Conservation (phyloP, 2,329 filamentous ascomycete genomes). For the Sarocladium oryzae region DNA sequence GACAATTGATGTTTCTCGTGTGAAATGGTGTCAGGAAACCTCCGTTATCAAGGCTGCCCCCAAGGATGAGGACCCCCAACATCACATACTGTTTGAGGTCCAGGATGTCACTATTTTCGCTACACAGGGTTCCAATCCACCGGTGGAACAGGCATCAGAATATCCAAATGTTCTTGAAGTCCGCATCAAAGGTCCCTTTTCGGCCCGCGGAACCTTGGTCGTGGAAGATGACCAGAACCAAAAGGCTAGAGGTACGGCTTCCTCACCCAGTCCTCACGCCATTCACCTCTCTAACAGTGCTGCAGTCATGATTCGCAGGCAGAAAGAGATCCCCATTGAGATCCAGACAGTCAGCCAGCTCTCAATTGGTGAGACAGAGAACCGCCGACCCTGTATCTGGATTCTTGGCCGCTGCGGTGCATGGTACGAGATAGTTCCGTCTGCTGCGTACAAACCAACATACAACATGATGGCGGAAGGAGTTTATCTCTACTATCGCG, state of each 20-base stretch:
- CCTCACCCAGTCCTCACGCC: background rate
- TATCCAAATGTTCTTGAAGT: constrained; percentile 56
- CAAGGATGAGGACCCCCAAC: constrained; percentile 29
- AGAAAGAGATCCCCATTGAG: constrained; percentile 36
- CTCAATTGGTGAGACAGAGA: constrained; percentile 45
- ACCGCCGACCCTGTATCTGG: constrained; percentile 56
- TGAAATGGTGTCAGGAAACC: constrained; percentile 27
- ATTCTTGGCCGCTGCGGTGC: constrained; percentile 52
- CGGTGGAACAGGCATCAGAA: too few relatives aligned
- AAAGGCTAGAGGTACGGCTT: constrained; percentile 26
- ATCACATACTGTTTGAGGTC: constrained; percentile 58
- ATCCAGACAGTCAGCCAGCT: constrained; percentile 40
- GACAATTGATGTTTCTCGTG: constrained; percentile 31
- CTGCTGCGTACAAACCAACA: constrained; percentile 47
- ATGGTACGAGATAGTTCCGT: constrained; percentile 62
- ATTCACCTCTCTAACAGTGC: background rate
- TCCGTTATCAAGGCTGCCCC: constrained; percentile 21
- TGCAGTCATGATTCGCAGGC: background rate
- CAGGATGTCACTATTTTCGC: constrained; percentile 53
- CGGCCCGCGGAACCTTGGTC: constrained; percentile 53
- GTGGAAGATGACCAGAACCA: constrained; percentile 36
- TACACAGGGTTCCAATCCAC: background rate
- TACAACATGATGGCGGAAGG: constrained; percentile 57
- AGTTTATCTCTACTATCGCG: constrained; percentile 56
- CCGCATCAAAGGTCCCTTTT: constrained; percentile 52